Evolutionary conservation across 331 rosid genomes (phyloP).

Genomic region (Spiraea crenata): DNA sequence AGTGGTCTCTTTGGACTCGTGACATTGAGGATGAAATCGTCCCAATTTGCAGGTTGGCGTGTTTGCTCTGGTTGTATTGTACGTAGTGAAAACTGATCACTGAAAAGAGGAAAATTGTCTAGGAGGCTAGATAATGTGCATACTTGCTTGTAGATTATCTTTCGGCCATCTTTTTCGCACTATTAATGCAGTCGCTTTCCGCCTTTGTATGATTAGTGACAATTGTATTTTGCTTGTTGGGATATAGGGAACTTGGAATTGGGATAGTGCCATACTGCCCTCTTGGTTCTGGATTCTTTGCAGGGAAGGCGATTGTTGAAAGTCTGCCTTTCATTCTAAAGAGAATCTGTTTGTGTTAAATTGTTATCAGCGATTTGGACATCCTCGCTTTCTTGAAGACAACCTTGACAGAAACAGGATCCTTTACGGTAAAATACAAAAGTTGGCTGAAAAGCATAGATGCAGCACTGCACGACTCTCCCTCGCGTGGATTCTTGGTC

Average conservation of each 20-base stretch:
- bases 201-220: background rate
- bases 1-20: slow-evolving; percentile 49
- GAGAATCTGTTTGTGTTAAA: too few relatives aligned
- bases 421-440: slow-evolving; percentile 30
- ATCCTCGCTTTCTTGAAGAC: slow-evolving; percentile 9
- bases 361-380: too few relatives aligned
- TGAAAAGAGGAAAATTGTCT: background rate
- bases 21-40: slow-evolving; percentile 50
- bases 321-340: background rate
- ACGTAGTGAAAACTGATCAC: background rate
- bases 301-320: background rate
- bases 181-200: too few relatives aligned
- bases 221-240: too few relatives aligned
- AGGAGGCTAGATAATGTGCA: too few relatives aligned
- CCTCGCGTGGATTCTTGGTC: slow-evolving; percentile 43
- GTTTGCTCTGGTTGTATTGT: background rate
- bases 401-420: slow-evolving; percentile 46
- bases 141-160: too few relatives aligned
- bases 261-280: background rate
- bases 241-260: background rate
- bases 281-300: background rate
- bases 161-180: too few relatives aligned
- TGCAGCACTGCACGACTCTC: slow-evolving; percentile 38
- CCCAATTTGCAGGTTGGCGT: slow-evolving; percentile 45
- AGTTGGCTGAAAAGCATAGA: slow-evolving; percentile 29